Conservation (phyloP, 306 rosid genomes). For the Fragaria ananassa region DNA sequence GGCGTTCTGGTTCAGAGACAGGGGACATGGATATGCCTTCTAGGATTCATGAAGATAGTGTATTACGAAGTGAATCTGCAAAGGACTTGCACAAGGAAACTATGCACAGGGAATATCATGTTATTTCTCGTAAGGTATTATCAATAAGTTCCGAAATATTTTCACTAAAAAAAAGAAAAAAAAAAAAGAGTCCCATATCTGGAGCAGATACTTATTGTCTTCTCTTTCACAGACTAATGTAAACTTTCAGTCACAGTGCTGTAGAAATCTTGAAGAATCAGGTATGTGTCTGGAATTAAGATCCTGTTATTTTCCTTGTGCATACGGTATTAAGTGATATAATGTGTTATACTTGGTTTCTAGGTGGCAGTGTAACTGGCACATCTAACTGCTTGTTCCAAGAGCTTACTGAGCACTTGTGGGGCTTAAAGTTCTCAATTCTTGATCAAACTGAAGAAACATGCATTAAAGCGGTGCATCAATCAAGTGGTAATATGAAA, state of each 20-base stretch:
- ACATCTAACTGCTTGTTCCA: slow-evolving; percentile 48
- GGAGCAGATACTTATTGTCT: slow-evolving; percentile 18
- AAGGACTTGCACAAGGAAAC: slow-evolving; percentile 35
- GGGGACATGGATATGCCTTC: slow-evolving; percentile 24
- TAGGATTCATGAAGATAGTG: slow-evolving; percentile 35
- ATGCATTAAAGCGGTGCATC: slow-evolving; percentile 61
- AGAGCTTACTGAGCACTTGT: slow-evolving; percentile 59
- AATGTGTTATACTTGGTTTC: slow-evolving; percentile 23
- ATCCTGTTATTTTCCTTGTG: slow-evolving; percentile 14
- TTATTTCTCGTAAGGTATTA: slow-evolving; percentile 28
- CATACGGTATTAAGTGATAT: slow-evolving; percentile 23
- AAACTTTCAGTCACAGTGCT: slow-evolving; percentile 43
- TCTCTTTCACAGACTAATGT: slow-evolving; percentile 27
- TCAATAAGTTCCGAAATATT: neutral
- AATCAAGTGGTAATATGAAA: slow-evolving; percentile 64
- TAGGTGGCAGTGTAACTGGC: slow-evolving; percentile 43
- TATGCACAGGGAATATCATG: slow-evolving; percentile 26
- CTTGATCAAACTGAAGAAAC: slow-evolving; percentile 46
- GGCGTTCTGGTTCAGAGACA: slow-evolving; percentile 35
- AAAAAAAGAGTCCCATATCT: neutral
- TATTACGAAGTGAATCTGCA: slow-evolving; percentile 31
- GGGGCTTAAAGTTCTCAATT: slow-evolving; percentile 74
- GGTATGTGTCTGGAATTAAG: slow-evolving; percentile 49
- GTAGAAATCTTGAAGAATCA: slow-evolving; percentile 40
- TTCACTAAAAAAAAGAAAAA: neutral